A percentile compares a stretch with the other conserved stretches of the same genome.
phyloP scores from a whole-genome alignment of 2,329 filamentous ascomycete genomes.

The Fusarium setosum region DNA sequence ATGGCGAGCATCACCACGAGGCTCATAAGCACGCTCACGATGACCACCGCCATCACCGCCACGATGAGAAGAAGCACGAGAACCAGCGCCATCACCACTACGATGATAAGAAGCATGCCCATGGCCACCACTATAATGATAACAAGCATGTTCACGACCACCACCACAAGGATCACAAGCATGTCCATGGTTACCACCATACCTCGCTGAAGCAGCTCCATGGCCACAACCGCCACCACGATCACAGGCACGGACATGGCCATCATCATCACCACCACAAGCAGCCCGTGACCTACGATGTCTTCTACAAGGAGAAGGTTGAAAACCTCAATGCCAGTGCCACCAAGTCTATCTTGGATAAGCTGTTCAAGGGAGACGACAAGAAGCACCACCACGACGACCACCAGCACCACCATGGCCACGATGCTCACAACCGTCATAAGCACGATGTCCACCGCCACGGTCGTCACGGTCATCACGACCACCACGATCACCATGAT shows the following conservation, averaged over 20 bases:
- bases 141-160: too few relatives aligned
- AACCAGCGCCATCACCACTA: background rate
- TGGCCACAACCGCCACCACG: background rate
- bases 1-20: background rate
- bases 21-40: background rate
- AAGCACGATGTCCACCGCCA: too few relatives aligned
- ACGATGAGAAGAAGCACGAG: background rate
- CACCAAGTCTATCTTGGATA: conserved; percentile 5
- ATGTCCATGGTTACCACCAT: background rate
- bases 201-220: background rate
- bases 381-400: conserved; percentile 1
- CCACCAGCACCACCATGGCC: background rate
- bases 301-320: conserved; percentile 11
- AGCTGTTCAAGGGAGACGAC: background rate
- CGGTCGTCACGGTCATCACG: background rate
- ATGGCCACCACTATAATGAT: conserved; percentile 1
- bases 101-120: background rate
- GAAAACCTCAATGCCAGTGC: background rate
- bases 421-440: background rate
- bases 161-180: background rate
- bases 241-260: background rate
- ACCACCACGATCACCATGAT: background rate
- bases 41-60: background rate
- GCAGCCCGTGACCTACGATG: background rate
- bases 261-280: too few relatives aligned